Evolutionary conservation across 2,329 filamentous ascomycete genomes (phyloP), one percentile per base, ranked within the genome.

Genomic region (Neopestalotiopsis sp.): DNA sequence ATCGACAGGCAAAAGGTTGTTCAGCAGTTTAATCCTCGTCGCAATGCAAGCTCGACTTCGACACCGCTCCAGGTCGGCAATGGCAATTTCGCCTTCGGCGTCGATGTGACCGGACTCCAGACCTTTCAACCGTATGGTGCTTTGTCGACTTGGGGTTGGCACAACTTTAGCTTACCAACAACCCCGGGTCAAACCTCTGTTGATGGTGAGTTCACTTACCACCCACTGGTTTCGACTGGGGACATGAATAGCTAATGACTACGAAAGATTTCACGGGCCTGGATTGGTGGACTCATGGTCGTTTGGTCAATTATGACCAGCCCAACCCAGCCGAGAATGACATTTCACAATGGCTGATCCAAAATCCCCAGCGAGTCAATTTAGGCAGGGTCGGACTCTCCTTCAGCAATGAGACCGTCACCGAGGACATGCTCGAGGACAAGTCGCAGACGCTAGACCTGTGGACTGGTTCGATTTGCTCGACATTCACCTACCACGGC

Each of bases 31-130:
- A 88, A 86, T 68, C 81, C 85, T 42, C 78, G 74, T 60, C 83
- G 85, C 20, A 86, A 82, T 76, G 80, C 78, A 56, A 85, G 82
- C 68, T 85, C 85, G 3, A 72, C 77, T 17, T 83, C 83, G 24
- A 89, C 87, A 10, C 87, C 87, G 0, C 76, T 89, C 49, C 83
- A 85, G 70, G 83, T 85, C 2, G 84, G 83, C 38, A 85, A 85
- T 71, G 83, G 84, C 17, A 84, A 85, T 73, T 84, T 85, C 69
- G 84, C 83, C 4, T 85, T 85, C 67, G 81, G 81, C 4, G 83
- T 81, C 13, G 84, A 85, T 71, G 76, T 84, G 3, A 85, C 83
- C 1, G 84, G 84, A 6, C 74, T 85, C 64, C 82, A 84, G 71
- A 84, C 82, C 1, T 85, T 85, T 70, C 79, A 78, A 32, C 82